Evolutionary conservation across 495 filamentous ascomycete species (phyloP), one percentile per base, ranked within the genome.

Genomic region (Glonium stellatum): DNA sequence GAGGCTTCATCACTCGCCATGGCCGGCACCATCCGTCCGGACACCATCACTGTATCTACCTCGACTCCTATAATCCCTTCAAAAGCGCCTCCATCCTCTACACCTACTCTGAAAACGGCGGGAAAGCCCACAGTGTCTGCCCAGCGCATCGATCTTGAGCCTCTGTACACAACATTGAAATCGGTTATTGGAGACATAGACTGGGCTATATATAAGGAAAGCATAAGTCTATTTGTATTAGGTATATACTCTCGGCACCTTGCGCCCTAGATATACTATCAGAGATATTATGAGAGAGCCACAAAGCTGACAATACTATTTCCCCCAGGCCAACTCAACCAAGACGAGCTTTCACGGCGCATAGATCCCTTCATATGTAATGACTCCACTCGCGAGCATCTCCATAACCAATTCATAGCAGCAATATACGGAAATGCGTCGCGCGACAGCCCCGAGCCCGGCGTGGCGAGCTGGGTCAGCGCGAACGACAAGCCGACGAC

Each of bases 391-490:
- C 59, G 66, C 25, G 59, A 65, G 69, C 89, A 95, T 70, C 82
- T 93, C 18, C 93, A 98, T 73, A 98, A 98, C 72, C 87, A 90
- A 69, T 85, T 97, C 55, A 73, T 97, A 54, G 81, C 84, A 68
- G 89, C 87, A 39, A 87, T 98, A 68, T 88, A 87, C 69, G 87
- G 82, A 60, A 98, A 98, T 76, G 79, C 88, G 50, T 87, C 83
- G 23, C 82, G 93, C 59, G 93, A 98, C 71, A 83, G 88, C 69
- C 93, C 93, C 5, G 91, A 96, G 69, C 85, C 87, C 73, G 91
- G 90, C 63, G 87, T 95, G 65, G 95, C 93, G 60, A 88, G 82
- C 65, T 98, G 92, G 92, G 93, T 98, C 56, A 90, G 88, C 64
- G 89, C 89, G 22, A 96, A 93, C 68, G 92, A 97, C 75, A 97